These are phyloP conservation scores for Saccharomycopsis sp. DNA, from an alignment of 805 yeast species.

Conservation along the genomic window DNA sequence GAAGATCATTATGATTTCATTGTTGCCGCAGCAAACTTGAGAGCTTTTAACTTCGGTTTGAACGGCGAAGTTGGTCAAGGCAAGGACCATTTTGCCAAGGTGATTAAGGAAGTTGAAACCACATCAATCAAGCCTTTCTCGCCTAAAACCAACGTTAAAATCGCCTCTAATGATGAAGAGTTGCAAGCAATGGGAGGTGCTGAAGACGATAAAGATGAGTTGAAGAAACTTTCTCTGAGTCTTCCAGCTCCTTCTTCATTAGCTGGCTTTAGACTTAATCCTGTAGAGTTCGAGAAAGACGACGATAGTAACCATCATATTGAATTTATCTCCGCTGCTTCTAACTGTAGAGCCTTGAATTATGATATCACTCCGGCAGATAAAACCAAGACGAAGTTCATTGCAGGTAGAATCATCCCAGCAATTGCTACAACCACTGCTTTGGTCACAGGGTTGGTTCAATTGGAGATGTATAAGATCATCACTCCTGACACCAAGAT, in stretches of 20 bases:
- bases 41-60: constrained; percentile 86
- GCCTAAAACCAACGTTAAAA: constrained; percentile 70
- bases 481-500: constrained; percentile 66
- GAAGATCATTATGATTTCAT: constrained; percentile 77
- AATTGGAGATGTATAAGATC: constrained; percentile 87
- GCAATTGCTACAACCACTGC: constrained; percentile 99
- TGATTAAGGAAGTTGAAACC: constrained; percentile 38
- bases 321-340: constrained; percentile 92
- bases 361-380: constrained; percentile 87
- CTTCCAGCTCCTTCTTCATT: constrained; percentile 85
- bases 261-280: constrained; percentile 78
- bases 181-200: constrained; percentile 59
- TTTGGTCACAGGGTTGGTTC: constrained; percentile 88
- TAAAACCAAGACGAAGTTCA: constrained; percentile 83
- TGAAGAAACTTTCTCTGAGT: constrained; percentile 62
- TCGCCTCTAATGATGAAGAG: constrained; percentile 81
- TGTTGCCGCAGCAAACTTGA: constrained; percentile 83
- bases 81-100: constrained; percentile 45
- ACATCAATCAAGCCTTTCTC: constrained; percentile 50
- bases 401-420: constrained; percentile 97
- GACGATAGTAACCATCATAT: constrained; percentile 96
- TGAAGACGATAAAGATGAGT: constrained; percentile 50
- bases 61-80: constrained; percentile 50
- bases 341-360: constrained; percentile 91
- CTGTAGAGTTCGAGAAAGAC: constrained; percentile 97